These are phyloP conservation scores for Coccomyxa sp. DNA, from an alignment of 139 green algal genomes.

Conservation along the genomic window DNA sequence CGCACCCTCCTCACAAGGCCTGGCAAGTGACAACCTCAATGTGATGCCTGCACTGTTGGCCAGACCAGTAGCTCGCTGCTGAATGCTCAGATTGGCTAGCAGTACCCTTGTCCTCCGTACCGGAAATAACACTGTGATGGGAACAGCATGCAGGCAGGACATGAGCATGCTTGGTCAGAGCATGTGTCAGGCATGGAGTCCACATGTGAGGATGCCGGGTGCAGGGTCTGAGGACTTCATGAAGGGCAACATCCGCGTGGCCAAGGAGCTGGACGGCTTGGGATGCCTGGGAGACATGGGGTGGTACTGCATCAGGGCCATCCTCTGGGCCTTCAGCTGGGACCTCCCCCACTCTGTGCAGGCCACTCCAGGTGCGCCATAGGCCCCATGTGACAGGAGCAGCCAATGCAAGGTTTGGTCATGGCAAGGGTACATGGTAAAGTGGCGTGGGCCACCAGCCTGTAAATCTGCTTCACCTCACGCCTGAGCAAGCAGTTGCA, in stretches of 20 bases:
- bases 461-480: neutral
- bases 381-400: neutral
- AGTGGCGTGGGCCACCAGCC: no score
- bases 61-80: no score
- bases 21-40: no score
- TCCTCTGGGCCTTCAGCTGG: neutral
- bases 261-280: constrained; percentile 3
- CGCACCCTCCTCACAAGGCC: no score
- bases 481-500: neutral
- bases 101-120: no score
- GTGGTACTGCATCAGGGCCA: neutral
- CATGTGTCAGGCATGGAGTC: neutral
- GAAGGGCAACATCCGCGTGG: neutral
- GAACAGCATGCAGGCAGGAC: no score
- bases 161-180: no score
- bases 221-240: constrained; percentile 1
- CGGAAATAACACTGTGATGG: no score
- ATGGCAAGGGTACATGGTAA: no score
- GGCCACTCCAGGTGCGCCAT: neutral
- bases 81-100: no score
- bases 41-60: no score
- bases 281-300: constrained; percentile 9
- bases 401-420: neutral
- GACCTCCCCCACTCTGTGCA: neutral
- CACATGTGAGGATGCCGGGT: no score